Percentiles rank a stretch among this genome's conserved stretches.
Evolutionary conservation across 2,329 filamentous ascomycete genomes (phyloP).

Genomic region (Epichloe elymi): DNA sequence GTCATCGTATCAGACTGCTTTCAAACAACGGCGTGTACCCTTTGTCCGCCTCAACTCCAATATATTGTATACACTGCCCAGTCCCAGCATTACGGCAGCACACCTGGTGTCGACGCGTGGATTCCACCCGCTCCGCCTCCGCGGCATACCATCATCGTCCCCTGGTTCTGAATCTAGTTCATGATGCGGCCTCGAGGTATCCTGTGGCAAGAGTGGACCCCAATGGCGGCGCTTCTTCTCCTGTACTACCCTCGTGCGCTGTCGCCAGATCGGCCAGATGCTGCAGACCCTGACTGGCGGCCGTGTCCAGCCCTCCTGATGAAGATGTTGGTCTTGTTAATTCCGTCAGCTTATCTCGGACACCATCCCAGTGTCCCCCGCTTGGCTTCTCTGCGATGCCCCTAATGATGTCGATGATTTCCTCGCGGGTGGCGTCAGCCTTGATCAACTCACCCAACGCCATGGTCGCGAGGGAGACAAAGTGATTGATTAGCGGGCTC

Average conservation of each 20-base stretch:
- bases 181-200: constrained; percentile 17
- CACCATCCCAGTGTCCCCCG: constrained; percentile 41
- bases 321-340: constrained; percentile 22
- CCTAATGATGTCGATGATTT: constrained; percentile 41
- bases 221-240: constrained; percentile 18
- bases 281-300: constrained; percentile 42
- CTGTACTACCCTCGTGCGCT: constrained; percentile 23
- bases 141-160: too few species aligned
- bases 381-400: constrained; percentile 42
- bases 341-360: constrained; percentile 31
- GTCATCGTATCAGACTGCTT: too few species aligned
- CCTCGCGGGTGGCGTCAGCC: constrained; percentile 40
- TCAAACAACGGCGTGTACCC: too few species aligned
- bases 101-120: too few species aligned
- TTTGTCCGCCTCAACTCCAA: neutral
- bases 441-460: constrained; percentile 47
- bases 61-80: neutral
- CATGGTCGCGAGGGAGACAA: constrained; percentile 44
- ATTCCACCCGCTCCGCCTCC: too few species aligned
- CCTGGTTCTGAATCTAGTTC: neutral
- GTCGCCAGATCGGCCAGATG: constrained; percentile 46
- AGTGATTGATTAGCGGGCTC: constrained; percentile 55
- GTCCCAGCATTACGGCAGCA: too few species aligned
- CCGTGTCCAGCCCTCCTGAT: constrained; percentile 17
- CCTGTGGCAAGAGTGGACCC: constrained; percentile 22